Conservation (phyloP, 352 stramenopile genomes). For the Elongisporangium undulatum region DNA sequence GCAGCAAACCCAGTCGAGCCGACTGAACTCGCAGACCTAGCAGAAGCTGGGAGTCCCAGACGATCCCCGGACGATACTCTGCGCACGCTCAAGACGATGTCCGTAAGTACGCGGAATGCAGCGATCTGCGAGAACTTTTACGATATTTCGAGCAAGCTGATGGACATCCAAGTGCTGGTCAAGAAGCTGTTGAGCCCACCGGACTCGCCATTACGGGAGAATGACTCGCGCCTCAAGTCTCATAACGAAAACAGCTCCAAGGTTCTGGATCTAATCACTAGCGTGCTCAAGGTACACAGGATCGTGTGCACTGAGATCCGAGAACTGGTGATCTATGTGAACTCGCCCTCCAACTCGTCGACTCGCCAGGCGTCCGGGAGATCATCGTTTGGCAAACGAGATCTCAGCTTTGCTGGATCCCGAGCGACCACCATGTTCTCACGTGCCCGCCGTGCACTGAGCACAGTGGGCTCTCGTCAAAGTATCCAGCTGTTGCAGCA, state of each 20-base stretch:
- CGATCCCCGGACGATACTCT: conserved; percentile 16
- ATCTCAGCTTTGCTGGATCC: neutral
- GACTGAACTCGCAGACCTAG: neutral
- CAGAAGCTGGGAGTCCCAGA: neutral
- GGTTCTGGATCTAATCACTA: conserved; percentile 23
- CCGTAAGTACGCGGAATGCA: conserved; percentile 19
- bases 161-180: conserved; percentile 12
- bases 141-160: conserved; percentile 19
- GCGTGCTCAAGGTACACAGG: conserved; percentile 33
- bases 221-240: conserved; percentile 11
- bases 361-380: neutral
- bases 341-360: neutral
- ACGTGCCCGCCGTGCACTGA: neutral
- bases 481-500: conserved; percentile 15
- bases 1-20: neutral
- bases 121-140: conserved; percentile 35
- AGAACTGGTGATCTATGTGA: neutral
- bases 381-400: neutral
- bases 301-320: conserved; percentile 29
- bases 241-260: conserved; percentile 30
- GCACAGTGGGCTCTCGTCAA: neutral
- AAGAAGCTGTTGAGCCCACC: conserved; percentile 12
- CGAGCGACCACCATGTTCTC: neutral
- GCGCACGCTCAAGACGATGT: conserved; percentile 19
- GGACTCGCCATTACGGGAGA: conserved; percentile 1